Evolutionary conservation across 2,329 filamentous ascomycete genomes (phyloP).

Genomic region (Alternaria ethzedia): DNA sequence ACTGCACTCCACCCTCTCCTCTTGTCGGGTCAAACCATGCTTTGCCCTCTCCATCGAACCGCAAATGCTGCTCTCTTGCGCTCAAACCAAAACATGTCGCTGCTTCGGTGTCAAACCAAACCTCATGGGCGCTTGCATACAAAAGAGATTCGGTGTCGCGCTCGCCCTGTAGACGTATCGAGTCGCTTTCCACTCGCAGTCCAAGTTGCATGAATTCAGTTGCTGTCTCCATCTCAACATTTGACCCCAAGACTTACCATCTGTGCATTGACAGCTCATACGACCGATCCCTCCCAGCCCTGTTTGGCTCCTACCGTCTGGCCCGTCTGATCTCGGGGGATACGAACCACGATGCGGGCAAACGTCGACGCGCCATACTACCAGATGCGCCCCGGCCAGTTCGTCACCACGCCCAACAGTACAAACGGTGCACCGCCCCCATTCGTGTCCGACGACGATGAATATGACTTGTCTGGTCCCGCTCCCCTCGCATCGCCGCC

Average conservation of each 20-base stretch:
- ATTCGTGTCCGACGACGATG: conserved; percentile 25
- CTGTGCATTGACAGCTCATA: conserved; percentile 22
- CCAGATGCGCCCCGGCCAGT: conserved; percentile 39
- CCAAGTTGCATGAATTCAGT: background rate
- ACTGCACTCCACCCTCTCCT: background rate
- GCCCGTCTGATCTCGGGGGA: conserved; percentile 17
- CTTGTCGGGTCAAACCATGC: conserved; percentile 16
- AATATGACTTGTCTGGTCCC: conserved; percentile 29
- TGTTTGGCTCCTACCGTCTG: conserved; percentile 11
- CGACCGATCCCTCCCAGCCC: background rate
- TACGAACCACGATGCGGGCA: conserved; percentile 36
- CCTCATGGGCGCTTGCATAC: conserved; percentile 18
- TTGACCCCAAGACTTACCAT: conserved; percentile 30
- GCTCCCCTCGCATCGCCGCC: conserved; percentile 15
- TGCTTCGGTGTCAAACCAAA: conserved; percentile 22
- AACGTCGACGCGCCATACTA: conserved; percentile 44
- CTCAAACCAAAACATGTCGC: conserved; percentile 22
- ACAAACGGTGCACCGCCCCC: conserved; percentile 29
- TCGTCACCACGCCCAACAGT: conserved; percentile 26
- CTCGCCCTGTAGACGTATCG: conserved; percentile 11
- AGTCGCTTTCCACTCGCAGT: conserved; percentile 14
- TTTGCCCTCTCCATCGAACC: conserved; percentile 10
- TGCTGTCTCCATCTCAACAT: conserved; percentile 1
- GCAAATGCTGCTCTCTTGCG: conserved; percentile 12
- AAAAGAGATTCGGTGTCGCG: conserved; percentile 24